Percentiles rank a stretch among this genome's conserved stretches.
phyloP scores from a whole-genome alignment of 495 filamentous ascomycete genomes.

The Penicillium cinerascens region DNA sequence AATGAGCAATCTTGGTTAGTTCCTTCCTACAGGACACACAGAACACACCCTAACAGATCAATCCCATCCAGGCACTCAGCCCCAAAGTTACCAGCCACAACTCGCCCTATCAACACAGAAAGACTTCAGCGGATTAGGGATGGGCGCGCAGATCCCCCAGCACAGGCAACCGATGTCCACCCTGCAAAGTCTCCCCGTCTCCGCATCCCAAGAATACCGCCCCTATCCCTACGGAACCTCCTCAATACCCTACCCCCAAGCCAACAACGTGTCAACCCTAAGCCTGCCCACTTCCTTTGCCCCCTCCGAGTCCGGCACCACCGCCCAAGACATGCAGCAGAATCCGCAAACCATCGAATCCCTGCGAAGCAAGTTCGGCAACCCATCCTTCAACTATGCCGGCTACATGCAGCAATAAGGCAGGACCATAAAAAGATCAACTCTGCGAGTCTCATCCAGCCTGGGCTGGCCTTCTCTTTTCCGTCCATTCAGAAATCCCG shows the following conservation, averaged over 20 bases:
- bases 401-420: constrained; percentile 31
- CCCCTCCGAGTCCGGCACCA: constrained; percentile 24
- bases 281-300: constrained; percentile 35
- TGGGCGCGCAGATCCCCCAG: constrained; percentile 30
- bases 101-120: constrained; percentile 32
- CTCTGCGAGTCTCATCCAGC: constrained; percentile 3
- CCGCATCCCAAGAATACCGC: constrained; percentile 35
- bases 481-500: neutral
- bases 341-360: constrained; percentile 27
- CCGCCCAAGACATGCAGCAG: constrained; percentile 27
- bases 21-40: neutral
- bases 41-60: constrained; percentile 8
- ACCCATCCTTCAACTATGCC: constrained; percentile 34
- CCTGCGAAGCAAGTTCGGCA: constrained; percentile 29
- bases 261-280: constrained; percentile 35
- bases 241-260: constrained; percentile 32
- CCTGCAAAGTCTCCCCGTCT: constrained; percentile 32
- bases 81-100: constrained; percentile 33
- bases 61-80: constrained; percentile 24
- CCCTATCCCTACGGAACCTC: constrained; percentile 35
- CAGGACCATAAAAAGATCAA: constrained; percentile 12
- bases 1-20: constrained; percentile 27
- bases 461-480: constrained; percentile 11
- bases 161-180: constrained; percentile 30
- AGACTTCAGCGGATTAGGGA: constrained; percentile 26